Conservation (phyloP, 371 early-diverging fungal species). For the Mucor circinelloides region DNA sequence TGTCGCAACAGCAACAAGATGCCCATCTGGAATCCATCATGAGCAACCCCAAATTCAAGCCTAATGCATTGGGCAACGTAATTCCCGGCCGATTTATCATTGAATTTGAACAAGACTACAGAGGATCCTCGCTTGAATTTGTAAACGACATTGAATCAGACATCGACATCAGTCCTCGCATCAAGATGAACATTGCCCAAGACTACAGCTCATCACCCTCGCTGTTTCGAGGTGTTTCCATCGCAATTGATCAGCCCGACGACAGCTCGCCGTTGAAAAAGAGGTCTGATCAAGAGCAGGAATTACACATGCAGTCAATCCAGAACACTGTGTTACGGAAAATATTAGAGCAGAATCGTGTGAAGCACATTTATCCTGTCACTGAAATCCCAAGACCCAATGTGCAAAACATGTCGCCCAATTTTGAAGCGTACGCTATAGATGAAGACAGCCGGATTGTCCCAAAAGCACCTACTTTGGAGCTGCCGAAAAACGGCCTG, state of each 20-base stretch:
- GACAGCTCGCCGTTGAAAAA: not conserved
- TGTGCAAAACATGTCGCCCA: conserved; percentile 2
- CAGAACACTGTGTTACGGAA: conserved; percentile 14
- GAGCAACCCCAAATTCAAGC: conserved; percentile 23
- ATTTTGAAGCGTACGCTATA: not conserved
- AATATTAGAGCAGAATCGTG: conserved; percentile 19
- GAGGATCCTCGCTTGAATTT: conserved; percentile 28
- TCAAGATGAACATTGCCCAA: conserved; percentile 31
- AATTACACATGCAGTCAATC: not conserved
- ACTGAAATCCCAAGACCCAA: conserved; percentile 35
- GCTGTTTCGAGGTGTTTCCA: conserved; percentile 42
- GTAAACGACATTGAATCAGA: conserved; percentile 26
- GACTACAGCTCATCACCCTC: conserved; percentile 27
- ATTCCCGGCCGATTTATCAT: conserved; percentile 44
- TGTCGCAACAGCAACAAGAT: not conserved
- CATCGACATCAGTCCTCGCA: conserved; percentile 10
- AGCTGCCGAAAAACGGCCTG: not conserved
- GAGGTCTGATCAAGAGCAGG: not conserved
- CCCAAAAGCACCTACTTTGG: not conserved
- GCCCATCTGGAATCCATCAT: not conserved
- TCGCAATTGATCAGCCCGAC: conserved; percentile 13
- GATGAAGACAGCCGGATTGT: not conserved
- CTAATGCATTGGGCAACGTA: conserved; percentile 19
- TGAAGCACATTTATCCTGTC: conserved; percentile 41
- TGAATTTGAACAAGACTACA: conserved; percentile 32